Conservation (phyloP, 75 land plant species). For the Cupressus sempervirens region DNA sequence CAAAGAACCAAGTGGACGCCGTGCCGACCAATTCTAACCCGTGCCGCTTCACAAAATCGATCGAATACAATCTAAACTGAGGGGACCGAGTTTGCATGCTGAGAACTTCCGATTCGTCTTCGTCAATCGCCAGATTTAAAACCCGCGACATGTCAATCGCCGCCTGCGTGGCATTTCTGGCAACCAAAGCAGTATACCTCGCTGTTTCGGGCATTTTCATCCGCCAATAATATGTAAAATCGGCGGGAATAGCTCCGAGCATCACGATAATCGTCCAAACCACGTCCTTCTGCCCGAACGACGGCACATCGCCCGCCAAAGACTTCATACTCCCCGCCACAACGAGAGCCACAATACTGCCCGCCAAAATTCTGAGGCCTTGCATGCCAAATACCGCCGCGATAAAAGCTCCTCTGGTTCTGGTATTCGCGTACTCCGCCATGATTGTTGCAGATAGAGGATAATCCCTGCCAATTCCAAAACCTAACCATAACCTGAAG, state of each 20-base stretch:
- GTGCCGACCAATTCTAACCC: conserved; percentile 46
- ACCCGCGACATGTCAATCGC: background rate
- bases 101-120: background rate
- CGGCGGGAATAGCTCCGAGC: conserved; percentile 21
- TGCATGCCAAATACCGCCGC: conserved; percentile 8
- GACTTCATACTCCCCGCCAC: too few relatives aligned
- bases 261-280: background rate
- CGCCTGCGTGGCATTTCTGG: conserved; percentile 3
- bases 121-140: background rate
- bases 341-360: too few relatives aligned
- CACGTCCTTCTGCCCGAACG: background rate
- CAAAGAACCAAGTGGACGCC: background rate
- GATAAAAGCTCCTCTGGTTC: conserved; percentile 27
- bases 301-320: background rate
- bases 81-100: background rate
- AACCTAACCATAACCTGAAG: background rate
- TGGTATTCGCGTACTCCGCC: conserved; percentile 32
- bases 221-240: conserved; percentile 42
- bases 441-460: conserved; percentile 41
- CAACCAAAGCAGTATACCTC: conserved; percentile 52
- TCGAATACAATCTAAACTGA: conserved; percentile 26
- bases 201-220: conserved; percentile 60
- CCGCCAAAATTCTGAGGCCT: too few relatives aligned
- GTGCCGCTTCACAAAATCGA: conserved; percentile 28
- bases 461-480: too few relatives aligned